Evolutionary conservation across 1,284 basidiomycete genomes (phyloP).

Genomic region (Ustilago shanxiensis): DNA sequence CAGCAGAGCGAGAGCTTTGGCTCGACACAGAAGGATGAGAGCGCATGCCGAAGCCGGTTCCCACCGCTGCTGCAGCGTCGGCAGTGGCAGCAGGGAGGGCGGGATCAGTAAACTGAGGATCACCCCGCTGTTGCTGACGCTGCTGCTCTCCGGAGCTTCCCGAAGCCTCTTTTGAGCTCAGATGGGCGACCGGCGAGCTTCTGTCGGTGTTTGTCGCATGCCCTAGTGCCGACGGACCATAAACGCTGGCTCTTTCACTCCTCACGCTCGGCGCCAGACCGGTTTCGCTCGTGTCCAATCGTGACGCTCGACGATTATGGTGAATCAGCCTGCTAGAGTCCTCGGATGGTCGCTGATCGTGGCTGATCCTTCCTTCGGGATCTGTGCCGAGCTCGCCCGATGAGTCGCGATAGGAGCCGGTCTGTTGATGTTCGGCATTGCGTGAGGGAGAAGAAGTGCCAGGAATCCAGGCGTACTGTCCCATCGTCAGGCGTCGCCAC

Average conservation of each 20-base stretch:
- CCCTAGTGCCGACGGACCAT: conserved; percentile 33
- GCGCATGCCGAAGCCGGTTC: background rate
- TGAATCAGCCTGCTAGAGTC: conserved; percentile 32
- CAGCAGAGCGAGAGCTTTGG: conserved; percentile 20
- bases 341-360: conserved; percentile 21
- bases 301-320: conserved; percentile 19
- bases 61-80: conserved; percentile 3
- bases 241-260: conserved; percentile 53
- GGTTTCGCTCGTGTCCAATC: conserved; percentile 31
- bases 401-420: conserved; percentile 13
- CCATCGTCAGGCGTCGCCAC: conserved; percentile 57
- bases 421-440: background rate
- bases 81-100: background rate
- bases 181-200: conserved; percentile 25
- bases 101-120: background rate
- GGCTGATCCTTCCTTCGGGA: conserved; percentile 25
- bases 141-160: conserved; percentile 37
- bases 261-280: conserved; percentile 39
- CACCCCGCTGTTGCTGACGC: background rate
- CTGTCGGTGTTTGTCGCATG: conserved; percentile 28
- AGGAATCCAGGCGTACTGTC: conserved; percentile 49
- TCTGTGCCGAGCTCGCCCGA: conserved; percentile 30
- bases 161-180: conserved; percentile 34
- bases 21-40: conserved; percentile 40
- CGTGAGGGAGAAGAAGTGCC: conserved; percentile 16